Evolutionary conservation across 495 filamentous ascomycete genomes (phyloP), one percentile per base, ranked within the genome.

Genomic region (Aspergillus bertholletiae): DNA sequence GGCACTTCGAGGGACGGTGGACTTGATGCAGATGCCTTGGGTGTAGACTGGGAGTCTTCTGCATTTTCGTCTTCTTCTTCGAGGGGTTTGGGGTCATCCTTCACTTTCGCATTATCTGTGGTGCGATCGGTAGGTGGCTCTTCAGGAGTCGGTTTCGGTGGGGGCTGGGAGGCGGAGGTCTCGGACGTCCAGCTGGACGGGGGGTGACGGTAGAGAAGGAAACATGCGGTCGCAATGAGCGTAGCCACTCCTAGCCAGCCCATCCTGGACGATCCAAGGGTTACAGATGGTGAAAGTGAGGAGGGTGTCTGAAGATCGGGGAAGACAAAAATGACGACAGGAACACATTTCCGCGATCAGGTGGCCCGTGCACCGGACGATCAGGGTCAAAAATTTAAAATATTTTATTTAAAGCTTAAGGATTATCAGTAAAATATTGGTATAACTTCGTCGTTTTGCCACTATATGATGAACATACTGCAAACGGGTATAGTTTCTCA

Each of bases 21-120:
- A 32, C 24, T 68, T 40, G 66, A 61, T 17, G 66, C 63, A 26
- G 67, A 67, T 4, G 75, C 73, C 59, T 80, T 80, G 5, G 81
- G 80, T 7, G 80, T 83, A 1, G 68, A 70, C 49, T 79, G 74
- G 3, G 71, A 53, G 34, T 71, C 74, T 6, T 72, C 64, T 44
- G 46, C 27, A 20, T 50, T 27, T 49, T 56, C 41, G 56, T 63
- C 26, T 15, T 65, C 35, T 28, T 55, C 27, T 41, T 12, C 41
- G 5, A 32, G 5, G 6, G 23, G 37, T 32, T 37, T 48, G 20
- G 55, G 49, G 0, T 43, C 28, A 17, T 17, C 11, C 22, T 45
- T 52, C 40, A 20, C 11, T 48, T 20, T 48, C 13, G 53, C 7
- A 6, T 60, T 44, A 20, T 65, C 53, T 8, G 60, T 22, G n/a